phyloP scores from a whole-genome alignment of 129 eudicot species.

The Dittrichia graveolens region DNA sequence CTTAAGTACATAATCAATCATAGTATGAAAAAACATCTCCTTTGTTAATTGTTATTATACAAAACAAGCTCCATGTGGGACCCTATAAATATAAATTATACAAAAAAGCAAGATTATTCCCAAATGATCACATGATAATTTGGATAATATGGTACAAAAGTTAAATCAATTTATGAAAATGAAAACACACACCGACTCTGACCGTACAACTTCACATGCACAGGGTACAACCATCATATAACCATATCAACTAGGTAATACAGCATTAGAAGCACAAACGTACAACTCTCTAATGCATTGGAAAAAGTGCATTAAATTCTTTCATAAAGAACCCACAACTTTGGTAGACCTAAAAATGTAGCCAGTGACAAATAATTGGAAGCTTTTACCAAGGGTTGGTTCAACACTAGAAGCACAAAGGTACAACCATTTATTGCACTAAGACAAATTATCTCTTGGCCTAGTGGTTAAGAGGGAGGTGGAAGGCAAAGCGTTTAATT shows the following conservation, averaged over 20 bases:
- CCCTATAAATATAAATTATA: conserved; percentile 4
- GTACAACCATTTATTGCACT: conserved; percentile 28
- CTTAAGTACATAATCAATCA: no score
- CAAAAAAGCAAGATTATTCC: conserved; percentile 9
- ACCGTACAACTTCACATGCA: conserved; percentile 7
- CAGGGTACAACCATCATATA: background rate
- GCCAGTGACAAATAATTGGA: background rate
- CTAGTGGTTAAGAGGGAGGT: no score
- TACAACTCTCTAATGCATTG: conserved; percentile 22
- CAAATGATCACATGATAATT: conserved; percentile 26
- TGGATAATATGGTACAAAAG: conserved; percentile 29
- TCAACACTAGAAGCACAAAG: conserved; percentile 21
- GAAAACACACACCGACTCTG: conserved; percentile 26
- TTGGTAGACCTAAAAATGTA: conserved; percentile 17
- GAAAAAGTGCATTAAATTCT: conserved; percentile 14
- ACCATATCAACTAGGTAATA: background rate
- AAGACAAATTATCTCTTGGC: no score
- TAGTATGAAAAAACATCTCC: no score
- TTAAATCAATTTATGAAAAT: conserved; percentile 22
- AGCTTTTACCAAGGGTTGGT: conserved; percentile 20
- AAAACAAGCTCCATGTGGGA: conserved; percentile 13
- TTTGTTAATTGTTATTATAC: background rate
- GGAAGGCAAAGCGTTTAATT: no score
- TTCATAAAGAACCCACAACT: conserved; percentile 19
- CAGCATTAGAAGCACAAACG: conserved; percentile 12